Percentiles rank a stretch among this genome's conserved stretches.
Conservation (phyloP, 768 basidiomycete genomes). For the Holtermanniella nyarrowii region DNA sequence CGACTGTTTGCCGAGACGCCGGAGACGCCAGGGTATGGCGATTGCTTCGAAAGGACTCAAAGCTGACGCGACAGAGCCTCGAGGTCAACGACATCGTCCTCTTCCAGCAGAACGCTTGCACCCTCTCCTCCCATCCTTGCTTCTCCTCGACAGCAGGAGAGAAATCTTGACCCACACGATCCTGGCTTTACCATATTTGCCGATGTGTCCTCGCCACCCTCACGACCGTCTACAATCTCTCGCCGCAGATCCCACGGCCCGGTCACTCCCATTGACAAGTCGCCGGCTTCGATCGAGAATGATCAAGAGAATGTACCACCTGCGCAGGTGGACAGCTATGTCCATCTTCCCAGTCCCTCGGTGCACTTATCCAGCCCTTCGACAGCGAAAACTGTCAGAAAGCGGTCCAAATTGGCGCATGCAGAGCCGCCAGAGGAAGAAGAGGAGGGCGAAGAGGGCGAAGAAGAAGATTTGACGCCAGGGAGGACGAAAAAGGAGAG, state of each 20-base stretch:
- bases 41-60: no score
- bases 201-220: background rate
- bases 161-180: background rate
- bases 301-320: background rate
- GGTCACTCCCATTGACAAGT: background rate
- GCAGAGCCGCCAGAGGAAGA: conserved; percentile 63
- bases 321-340: background rate
- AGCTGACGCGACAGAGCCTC: no score
- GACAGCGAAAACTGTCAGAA: background rate
- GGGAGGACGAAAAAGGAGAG: background rate
- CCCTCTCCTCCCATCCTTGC: background rate
- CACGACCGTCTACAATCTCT: background rate
- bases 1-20: background rate
- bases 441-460: conserved; percentile 49
- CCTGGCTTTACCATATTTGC: background rate
- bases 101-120: background rate
- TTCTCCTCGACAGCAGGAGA: background rate
- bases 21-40: no score
- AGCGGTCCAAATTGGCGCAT: background rate
- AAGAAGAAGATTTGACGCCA: background rate
- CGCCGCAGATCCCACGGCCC: background rate
- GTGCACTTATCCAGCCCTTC: no score
- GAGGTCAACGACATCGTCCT: no score
- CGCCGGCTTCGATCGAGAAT: background rate
- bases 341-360: background rate